A percentile compares a stretch with the other conserved stretches of the same genome.
phyloP scores from a whole-genome alignment of 2,329 filamentous ascomycete genomes.

The Aspergillus sp. region DNA sequence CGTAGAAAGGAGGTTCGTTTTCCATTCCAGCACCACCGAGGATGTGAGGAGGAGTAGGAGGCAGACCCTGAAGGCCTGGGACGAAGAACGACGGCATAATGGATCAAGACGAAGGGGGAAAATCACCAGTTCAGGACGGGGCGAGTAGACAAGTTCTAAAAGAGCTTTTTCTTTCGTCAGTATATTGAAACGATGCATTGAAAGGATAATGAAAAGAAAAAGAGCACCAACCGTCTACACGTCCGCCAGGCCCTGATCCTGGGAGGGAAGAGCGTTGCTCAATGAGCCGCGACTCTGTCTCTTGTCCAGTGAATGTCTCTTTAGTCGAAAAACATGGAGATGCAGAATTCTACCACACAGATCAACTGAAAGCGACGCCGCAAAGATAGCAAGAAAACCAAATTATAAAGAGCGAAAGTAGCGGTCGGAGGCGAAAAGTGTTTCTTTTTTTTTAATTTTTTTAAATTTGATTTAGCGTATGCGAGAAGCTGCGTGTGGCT shows the following conservation, averaged over 20 bases:
- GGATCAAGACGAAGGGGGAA: conserved; percentile 7
- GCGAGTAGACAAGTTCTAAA: conserved; percentile 27
- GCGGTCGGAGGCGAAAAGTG: conserved; percentile 2
- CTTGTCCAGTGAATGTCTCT: conserved; percentile 23
- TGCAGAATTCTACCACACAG: conserved; percentile 20
- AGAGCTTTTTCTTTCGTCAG: conserved; percentile 16
- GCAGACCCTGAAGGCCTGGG: conserved; percentile 35
- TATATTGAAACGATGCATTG: conserved; percentile 5
- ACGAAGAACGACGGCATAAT: conserved; percentile 40
- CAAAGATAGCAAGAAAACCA: conserved; percentile 15
- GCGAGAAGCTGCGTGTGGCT: no score
- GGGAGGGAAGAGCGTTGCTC: conserved; percentile 35
- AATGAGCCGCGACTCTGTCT: conserved; percentile 33
- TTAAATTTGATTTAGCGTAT: neutral
- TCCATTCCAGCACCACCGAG: conserved; percentile 32
- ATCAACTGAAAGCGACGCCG: conserved; percentile 15
- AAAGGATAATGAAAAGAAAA: conserved; percentile 3
- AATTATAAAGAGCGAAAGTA: neutral
- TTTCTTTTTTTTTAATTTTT: conserved; percentile 11
- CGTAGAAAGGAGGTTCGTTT: conserved; percentile 33
- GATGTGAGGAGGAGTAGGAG: conserved; percentile 38
- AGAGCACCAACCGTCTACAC: conserved; percentile 36
- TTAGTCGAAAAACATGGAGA: conserved; percentile 37
- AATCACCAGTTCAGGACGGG: conserved; percentile 29
- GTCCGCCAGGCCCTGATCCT: conserved; percentile 35